Percentiles rank a stretch among this genome's conserved stretches.
Evolutionary conservation across 257 asterid genomes (phyloP).

Genomic region (Cruciata laevipes): DNA sequence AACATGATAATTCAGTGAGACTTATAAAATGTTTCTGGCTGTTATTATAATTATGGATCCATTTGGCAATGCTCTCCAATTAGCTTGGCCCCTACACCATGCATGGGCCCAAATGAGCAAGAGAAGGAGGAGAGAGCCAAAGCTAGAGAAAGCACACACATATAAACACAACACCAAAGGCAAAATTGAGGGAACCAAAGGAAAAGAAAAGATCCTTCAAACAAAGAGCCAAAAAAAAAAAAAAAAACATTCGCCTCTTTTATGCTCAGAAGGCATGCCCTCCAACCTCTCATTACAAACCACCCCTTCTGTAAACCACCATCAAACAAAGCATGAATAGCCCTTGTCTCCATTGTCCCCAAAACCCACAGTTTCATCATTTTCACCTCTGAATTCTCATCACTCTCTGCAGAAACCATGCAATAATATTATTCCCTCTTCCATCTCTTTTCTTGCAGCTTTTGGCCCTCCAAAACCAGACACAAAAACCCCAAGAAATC

Average conservation of each 20-base stretch:
- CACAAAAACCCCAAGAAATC: background rate
- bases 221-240: slow-evolving; percentile 9
- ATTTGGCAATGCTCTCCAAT: slow-evolving; percentile 3
- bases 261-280: slow-evolving; percentile 28
- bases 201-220: slow-evolving; percentile 15
- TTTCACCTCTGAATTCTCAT: slow-evolving; percentile 40
- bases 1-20: too few species aligned
- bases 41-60: too few species aligned
- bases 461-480: slow-evolving; percentile 14
- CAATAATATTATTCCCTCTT: slow-evolving; percentile 28
- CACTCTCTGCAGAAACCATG: slow-evolving; percentile 33
- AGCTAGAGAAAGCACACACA: background rate
- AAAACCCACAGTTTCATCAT: slow-evolving; percentile 7
- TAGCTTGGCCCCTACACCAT: slow-evolving; percentile 14
- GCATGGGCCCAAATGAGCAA: background rate
- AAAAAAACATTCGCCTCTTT: background rate
- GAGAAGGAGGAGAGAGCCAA: background rate
- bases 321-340: slow-evolving; percentile 34
- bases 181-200: background rate
- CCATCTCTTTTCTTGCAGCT: slow-evolving; percentile 25
- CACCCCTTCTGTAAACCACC: slow-evolving; percentile 20
- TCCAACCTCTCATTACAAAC: slow-evolving; percentile 20
- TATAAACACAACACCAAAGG: background rate
- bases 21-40: too few species aligned
- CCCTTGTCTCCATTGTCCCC: slow-evolving; percentile 44